Percentiles rank a stretch among this genome's conserved stretches.
phyloP scores from a whole-genome alignment of 2,329 filamentous ascomycete species.

The Colletotrichum tropicicola region DNA sequence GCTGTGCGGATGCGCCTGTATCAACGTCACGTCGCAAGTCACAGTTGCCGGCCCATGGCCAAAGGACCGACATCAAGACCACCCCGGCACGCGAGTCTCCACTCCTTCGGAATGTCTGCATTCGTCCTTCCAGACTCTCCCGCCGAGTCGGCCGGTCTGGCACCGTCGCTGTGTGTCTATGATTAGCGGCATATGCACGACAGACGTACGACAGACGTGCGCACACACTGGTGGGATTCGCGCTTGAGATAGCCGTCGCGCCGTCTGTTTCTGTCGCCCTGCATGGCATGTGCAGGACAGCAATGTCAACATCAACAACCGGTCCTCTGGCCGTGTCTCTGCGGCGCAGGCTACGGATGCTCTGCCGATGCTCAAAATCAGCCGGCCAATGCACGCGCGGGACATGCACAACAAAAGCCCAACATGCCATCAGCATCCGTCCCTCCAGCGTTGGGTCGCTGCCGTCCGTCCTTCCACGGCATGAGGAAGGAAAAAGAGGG shows the following conservation, averaged over 20 bases:
- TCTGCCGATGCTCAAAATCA: not conserved
- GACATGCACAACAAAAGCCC: not conserved
- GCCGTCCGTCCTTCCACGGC: constrained; percentile 12
- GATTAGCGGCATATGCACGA: constrained; percentile 33
- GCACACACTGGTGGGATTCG: constrained; percentile 28
- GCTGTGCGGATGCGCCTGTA: not conserved
- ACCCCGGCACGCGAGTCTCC: constrained; percentile 8
- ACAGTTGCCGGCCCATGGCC: not conserved
- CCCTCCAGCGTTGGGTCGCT: not conserved
- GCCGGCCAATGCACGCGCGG: not conserved
- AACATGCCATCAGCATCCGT: not conserved
- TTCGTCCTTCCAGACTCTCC: constrained; percentile 15
- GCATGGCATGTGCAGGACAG: constrained; percentile 22
- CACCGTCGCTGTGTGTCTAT: constrained; percentile 25
- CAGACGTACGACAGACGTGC: constrained; percentile 24
- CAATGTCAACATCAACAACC: constrained; percentile 5
- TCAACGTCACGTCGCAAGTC: not conserved
- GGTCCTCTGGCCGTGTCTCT: not conserved
- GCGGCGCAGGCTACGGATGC: not conserved
- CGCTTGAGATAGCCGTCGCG: constrained; percentile 28
- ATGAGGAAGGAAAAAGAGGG: constrained; percentile 29
- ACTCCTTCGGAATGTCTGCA: constrained; percentile 18
- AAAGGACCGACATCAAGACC: constrained; percentile 6
- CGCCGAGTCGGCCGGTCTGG: constrained; percentile 15
- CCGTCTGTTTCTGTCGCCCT: constrained; percentile 19